Conservation (phyloP, 768 basidiomycete genomes). For the Lactarius indigo region DNA sequence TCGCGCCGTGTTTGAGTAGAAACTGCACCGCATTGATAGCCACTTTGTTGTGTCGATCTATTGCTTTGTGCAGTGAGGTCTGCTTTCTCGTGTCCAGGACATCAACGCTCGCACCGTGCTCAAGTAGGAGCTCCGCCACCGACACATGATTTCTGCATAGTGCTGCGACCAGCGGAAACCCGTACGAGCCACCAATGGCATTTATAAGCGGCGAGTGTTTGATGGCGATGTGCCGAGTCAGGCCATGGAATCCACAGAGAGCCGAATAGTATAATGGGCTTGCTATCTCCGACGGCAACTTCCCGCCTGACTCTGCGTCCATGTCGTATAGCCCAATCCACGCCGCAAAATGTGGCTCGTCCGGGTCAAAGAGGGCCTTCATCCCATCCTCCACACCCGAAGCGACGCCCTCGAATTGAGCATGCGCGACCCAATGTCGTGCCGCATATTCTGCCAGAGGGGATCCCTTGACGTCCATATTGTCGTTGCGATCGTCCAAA, state of each 20-base stretch:
- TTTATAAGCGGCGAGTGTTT: slow-evolving; percentile 3
- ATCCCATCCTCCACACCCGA: background rate
- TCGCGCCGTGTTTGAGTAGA: background rate
- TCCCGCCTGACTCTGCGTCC: background rate
- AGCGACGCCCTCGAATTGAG: background rate
- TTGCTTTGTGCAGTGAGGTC: background rate
- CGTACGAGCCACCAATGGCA: background rate
- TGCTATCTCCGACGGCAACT: background rate
- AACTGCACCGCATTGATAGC: background rate
- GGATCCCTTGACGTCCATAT: background rate
- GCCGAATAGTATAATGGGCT: slow-evolving; percentile 1
- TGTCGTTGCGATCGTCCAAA: background rate
- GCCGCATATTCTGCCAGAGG: background rate
- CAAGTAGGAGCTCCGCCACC: background rate
- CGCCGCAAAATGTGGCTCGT: background rate
- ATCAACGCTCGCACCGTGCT: background rate
- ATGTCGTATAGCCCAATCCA: background rate
- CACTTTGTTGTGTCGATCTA: background rate
- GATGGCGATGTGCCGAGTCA: background rate
- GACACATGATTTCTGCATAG: background rate
- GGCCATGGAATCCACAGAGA: slow-evolving; percentile 4
- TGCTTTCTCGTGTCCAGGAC: background rate
- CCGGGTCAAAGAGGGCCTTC: background rate
- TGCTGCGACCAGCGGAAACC: background rate
- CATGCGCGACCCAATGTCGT: background rate